Percentiles rank a stretch among this genome's conserved stretches.
Conservation (phyloP, 208 protist species). For the Vickermania ingenoplastis region DNA sequence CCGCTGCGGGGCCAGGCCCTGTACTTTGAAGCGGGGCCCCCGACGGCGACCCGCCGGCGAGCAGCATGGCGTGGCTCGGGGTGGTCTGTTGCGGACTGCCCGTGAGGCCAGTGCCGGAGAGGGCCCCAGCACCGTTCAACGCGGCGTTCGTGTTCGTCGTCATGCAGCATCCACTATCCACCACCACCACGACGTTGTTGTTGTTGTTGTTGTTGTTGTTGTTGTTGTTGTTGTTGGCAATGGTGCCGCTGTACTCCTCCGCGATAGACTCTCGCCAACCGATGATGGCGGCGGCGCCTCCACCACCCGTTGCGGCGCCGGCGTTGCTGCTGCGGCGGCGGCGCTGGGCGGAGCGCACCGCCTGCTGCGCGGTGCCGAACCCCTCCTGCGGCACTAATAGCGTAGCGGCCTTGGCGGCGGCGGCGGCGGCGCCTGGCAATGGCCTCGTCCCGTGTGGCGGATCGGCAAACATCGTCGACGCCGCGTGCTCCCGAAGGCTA, state of each 20-base stretch:
- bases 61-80: neutral
- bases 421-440: neutral
- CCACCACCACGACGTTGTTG: no score
- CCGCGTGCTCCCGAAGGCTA: neutral
- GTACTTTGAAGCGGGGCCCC: no score
- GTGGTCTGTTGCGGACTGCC: no score
- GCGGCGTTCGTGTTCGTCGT: no score
- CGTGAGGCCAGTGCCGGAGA: no score
- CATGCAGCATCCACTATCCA: no score
- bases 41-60: neutral
- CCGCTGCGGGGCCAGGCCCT: no score
- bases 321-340: neutral
- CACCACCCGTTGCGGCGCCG: neutral
- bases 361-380: neutral
- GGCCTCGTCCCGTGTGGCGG: neutral
- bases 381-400: no score
- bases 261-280: neutral
- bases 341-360: neutral
- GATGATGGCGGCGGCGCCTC: neutral
- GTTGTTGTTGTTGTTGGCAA: no score
- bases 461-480: neutral
- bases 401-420: neutral
- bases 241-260: constrained; percentile 1
- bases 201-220: no score
- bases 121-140: no score